These are phyloP conservation scores for Helicostylum pulchrum DNA, from an alignment of 192 early-diverging fungal genomes.

Conservation along the genomic window DNA sequence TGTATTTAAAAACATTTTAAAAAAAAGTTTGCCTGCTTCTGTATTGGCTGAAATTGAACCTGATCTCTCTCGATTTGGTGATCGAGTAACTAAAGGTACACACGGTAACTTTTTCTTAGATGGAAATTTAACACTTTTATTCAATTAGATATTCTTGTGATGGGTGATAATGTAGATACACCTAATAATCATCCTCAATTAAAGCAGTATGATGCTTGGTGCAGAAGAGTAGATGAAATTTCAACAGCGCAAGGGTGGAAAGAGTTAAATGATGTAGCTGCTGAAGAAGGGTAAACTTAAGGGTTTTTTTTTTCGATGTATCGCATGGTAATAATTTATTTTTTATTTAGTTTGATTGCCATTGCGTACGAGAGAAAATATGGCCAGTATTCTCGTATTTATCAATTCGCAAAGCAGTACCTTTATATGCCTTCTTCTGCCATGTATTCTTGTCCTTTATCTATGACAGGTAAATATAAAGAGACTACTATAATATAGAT, in stretches of 20 bases:
- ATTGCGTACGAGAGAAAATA: conserved; percentile 59
- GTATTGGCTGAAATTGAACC: conserved; percentile 45
- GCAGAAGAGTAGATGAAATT: conserved; percentile 60
- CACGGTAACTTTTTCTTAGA: neutral
- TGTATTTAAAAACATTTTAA: conserved; percentile 46
- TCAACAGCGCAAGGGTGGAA: conserved; percentile 61
- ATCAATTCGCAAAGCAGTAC: conserved; percentile 69
- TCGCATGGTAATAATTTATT: neutral
- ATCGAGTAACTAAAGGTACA: conserved; percentile 30
- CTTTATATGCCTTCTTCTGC: conserved; percentile 53
- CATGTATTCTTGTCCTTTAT: conserved; percentile 63
- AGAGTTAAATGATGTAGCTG: conserved; percentile 55
- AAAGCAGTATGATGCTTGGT: conserved; percentile 69
- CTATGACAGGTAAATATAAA: conserved; percentile 60
- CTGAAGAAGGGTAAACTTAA: conserved; percentile 44
- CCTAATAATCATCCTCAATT: conserved; percentile 55
- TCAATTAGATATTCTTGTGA: conserved; percentile 44
- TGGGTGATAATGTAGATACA: conserved; percentile 52
- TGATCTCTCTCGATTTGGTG: conserved; percentile 41
- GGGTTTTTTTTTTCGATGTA: neutral
- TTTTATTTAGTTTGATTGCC: conserved; percentile 48
- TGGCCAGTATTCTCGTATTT: conserved; percentile 48
- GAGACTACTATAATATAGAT: no score
- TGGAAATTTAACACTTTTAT: neutral
- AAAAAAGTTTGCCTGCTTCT: conserved; percentile 43